Evolutionary conservation across 2,329 filamentous ascomycete species (phyloP).

Genomic region (Albifimbria verrucaria): DNA sequence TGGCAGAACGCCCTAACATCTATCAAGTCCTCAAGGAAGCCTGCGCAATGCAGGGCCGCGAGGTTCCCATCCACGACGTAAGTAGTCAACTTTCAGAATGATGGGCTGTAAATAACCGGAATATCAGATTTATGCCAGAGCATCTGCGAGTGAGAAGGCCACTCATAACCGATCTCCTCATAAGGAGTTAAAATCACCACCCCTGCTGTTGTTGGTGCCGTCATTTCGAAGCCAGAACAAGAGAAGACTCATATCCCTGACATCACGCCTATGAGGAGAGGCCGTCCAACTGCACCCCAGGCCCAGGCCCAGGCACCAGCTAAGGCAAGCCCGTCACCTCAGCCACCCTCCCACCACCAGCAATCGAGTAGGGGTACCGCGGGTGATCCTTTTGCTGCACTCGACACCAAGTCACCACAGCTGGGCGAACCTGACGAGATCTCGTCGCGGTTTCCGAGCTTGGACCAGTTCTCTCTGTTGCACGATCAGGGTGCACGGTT

Average conservation of each 20-base stretch:
- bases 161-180: conserved; percentile 48
- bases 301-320: conserved; percentile 27
- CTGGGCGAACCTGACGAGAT: conserved; percentile 69
- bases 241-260: conserved; percentile 76
- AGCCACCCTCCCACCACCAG: no score
- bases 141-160: conserved; percentile 62
- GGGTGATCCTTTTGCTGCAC: conserved; percentile 84
- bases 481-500: conserved; percentile 84
- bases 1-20: conserved; percentile 78
- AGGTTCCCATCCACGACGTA: conserved; percentile 87
- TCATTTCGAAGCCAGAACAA: conserved; percentile 72
- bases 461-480: conserved; percentile 89
- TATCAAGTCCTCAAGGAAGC: conserved; percentile 88
- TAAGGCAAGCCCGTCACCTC: neutral
- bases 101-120: conserved; percentile 8
- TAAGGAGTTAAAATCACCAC: conserved; percentile 46
- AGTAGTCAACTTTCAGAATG: conserved; percentile 27
- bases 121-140: conserved; percentile 66
- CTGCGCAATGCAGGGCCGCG: conserved; percentile 83
- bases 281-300: conserved; percentile 52
- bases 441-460: conserved; percentile 78
- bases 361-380: no score
- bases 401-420: conserved; percentile 61
- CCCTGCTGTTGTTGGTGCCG: conserved; percentile 70
- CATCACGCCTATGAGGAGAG: conserved; percentile 90